Evolutionary conservation across 2,329 filamentous ascomycete species (phyloP).

Genomic region (Hawksworthiomyces lignivorus): DNA sequence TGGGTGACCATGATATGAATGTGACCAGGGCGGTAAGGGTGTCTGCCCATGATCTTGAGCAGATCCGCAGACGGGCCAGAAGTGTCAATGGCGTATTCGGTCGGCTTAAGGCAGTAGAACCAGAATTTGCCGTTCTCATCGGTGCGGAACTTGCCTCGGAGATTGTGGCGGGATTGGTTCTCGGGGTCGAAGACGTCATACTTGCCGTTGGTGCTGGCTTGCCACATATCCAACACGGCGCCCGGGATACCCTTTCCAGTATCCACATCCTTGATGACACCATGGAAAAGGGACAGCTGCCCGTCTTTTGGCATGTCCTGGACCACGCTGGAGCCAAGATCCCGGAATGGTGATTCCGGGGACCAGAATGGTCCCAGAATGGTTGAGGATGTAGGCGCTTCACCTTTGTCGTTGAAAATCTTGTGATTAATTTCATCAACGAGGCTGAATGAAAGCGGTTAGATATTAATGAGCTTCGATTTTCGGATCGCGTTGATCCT

Average conservation of each 20-base stretch:
- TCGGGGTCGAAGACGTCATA: slow-evolving; percentile 63
- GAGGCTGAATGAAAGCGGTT: too few species aligned
- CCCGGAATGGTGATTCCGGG: slow-evolving; percentile 58
- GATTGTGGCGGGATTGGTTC: slow-evolving; percentile 55
- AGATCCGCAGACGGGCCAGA: too few species aligned
- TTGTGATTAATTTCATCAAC: slow-evolving; percentile 78
- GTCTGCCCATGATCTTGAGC: too few species aligned
- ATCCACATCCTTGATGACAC: slow-evolving; percentile 43
- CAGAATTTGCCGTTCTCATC: slow-evolving; percentile 54
- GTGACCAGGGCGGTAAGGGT: too few species aligned
- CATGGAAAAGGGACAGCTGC: slow-evolving; percentile 57
- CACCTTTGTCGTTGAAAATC: slow-evolving; percentile 40
- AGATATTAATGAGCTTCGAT: too few species aligned
- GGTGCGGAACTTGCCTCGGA: slow-evolving; percentile 59
- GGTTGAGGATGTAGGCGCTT: slow-evolving; percentile 59
- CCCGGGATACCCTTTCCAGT: slow-evolving; percentile 60
- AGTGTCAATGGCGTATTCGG: slow-evolving; percentile 31
- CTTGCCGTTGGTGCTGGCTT: slow-evolving; percentile 59
- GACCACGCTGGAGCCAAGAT: slow-evolving; percentile 64
- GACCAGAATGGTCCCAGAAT: slow-evolving; percentile 85
- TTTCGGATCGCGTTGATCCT: too few species aligned
- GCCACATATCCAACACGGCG: too few species aligned
- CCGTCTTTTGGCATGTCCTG: slow-evolving; percentile 37
- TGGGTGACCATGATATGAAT: too few species aligned
- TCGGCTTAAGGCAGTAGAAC: slow-evolving; percentile 48